Conservation (phyloP, 495 filamentous ascomycete species). For the Penicillium coprophilum region DNA sequence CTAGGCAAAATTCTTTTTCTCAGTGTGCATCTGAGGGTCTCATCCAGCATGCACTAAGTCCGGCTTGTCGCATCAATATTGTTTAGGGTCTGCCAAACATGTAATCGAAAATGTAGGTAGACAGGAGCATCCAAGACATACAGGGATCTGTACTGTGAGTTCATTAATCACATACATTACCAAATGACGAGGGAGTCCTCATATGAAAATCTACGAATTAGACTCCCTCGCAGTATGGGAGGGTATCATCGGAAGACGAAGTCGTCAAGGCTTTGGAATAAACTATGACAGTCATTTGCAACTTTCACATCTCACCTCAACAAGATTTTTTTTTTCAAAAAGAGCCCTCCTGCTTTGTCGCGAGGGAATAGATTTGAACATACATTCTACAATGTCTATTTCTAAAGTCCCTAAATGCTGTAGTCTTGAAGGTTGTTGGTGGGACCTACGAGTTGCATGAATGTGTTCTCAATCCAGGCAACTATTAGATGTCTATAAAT, state of each 20-base stretch:
- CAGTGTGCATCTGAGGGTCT: not conserved
- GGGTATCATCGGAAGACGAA: not conserved
- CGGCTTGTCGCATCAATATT: not conserved
- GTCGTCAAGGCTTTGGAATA: not conserved
- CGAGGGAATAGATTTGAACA: not conserved
- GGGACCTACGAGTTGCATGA: not conserved
- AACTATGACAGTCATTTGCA: not conserved
- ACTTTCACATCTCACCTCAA: not conserved
- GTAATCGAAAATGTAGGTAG: not conserved
- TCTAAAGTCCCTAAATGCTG: not conserved
- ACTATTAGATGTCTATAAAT: not conserved
- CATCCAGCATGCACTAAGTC: not conserved
- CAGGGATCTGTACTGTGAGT: not conserved
- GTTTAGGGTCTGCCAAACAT: not conserved
- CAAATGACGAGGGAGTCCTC: not conserved
- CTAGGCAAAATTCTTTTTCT: not conserved
- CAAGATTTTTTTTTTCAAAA: too few species aligned
- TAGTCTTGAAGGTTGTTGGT: not conserved
- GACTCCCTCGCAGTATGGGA: too few species aligned
- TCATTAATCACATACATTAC: not conserved
- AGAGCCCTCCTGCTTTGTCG: too few species aligned
- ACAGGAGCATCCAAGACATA: not conserved
- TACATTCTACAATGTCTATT: not conserved
- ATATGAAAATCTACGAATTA: not conserved
- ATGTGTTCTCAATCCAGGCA: not conserved